Conservation (phyloP, 1,284 basidiomycete species). For the Tilletia indica region DNA sequence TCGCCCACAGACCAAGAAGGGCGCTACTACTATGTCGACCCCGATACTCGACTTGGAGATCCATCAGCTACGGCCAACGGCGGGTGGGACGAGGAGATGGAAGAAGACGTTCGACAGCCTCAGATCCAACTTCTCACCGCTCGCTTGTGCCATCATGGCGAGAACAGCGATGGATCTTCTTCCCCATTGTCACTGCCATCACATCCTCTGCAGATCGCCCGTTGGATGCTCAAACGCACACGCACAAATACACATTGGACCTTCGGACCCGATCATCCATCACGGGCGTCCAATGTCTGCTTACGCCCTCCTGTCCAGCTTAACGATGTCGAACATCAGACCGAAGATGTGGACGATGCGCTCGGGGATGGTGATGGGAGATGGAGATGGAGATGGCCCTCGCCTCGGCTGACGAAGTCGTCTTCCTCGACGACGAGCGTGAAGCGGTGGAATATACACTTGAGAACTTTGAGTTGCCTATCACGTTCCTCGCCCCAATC, state of each 20-base stretch:
- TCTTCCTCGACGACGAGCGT: constrained; percentile 5
- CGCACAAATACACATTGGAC: constrained; percentile 3
- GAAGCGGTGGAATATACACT: constrained; percentile 6
- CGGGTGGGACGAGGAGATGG: background rate
- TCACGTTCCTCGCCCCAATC: background rate
- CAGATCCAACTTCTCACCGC: constrained; percentile 6
- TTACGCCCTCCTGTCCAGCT: background rate
- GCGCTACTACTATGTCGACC: constrained; percentile 8
- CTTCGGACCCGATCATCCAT: constrained; percentile 12
- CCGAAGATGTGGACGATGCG: background rate
- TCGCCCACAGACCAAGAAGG: background rate
- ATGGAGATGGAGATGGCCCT: background rate
- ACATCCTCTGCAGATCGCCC: constrained; percentile 1
- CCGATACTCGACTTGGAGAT: background rate
- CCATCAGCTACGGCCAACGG: no score
- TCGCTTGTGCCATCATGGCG: background rate
- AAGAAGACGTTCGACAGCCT: background rate
- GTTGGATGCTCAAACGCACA: background rate
- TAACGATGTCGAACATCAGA: background rate
- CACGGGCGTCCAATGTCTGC: constrained; percentile 4
- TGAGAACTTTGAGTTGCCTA: constrained; percentile 8
- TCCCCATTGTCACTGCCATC: background rate
- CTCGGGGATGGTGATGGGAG: background rate
- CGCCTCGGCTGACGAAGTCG: background rate
- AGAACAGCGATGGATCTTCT: background rate